Evolutionary conservation across 257 asterid species (phyloP), one percentile per base, ranked within the genome.

Genomic region (Solanum sparsipilum): DNA sequence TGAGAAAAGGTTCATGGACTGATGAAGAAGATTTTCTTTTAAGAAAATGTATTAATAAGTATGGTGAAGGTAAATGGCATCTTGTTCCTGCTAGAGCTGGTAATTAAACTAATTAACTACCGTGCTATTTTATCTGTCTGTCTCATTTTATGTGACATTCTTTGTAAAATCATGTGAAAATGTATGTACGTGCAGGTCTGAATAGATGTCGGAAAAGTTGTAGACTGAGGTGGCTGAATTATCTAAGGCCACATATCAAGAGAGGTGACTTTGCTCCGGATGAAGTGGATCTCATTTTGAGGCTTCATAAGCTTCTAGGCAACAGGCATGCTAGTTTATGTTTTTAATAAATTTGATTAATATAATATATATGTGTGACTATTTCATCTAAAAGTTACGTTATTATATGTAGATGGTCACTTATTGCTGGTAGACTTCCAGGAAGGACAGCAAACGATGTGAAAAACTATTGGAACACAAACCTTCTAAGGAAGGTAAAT

Each of bases 361-460:
- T 13, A 48, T 48, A 48, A 13, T 0, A 48, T 60, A 63, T 2
- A 25, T 5, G 34, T 67, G 73, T 67, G 35, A 71, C 1, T 9
- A 34, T 72, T 15, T 73, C 7, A 73, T 4, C 16, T 18, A 73
- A 32, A 73, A 0, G 2, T 73, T 34, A 27, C 1, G 1, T 65
- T 65, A n/a, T 65, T 10, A 4, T n/a, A 9, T 20, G 27, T 75
- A 89, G 90, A 67, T 91, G 90, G 90, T 87, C 91, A 20, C 48
- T 91, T 63, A 89, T 91, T 74, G 90, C 91, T 35, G 92, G 91
- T 72, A 82, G 92, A 81, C 85, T 89, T 20, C 87, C 90, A 0
- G 91, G 91, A 48, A 52, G 63, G 63, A 52, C 63, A 16, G 23
- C 63, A 16, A 52, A 91, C 81, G 89, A 91, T 27, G 89, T 91